These are phyloP conservation scores for Tylopilus vinaceipallidus DNA, from an alignment of 768 basidiomycete species.

Conservation along the genomic window DNA sequence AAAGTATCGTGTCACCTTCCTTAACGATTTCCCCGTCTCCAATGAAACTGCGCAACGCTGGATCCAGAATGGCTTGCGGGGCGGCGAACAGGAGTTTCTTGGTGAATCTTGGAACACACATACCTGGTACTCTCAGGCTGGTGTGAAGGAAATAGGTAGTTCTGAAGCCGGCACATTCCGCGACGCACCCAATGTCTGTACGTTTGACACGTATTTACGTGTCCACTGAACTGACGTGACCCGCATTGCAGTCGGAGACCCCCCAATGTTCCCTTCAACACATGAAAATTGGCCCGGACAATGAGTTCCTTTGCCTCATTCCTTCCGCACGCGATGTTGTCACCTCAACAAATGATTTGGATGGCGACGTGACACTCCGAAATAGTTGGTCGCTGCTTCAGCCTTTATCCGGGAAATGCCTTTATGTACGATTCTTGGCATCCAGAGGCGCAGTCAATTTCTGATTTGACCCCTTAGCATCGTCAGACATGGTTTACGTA, in stretches of 20 bases:
- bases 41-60: constrained; percentile 74
- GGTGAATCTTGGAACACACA: constrained; percentile 55
- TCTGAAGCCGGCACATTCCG: constrained; percentile 38
- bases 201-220: constrained; percentile 28
- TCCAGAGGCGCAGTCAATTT: constrained; percentile 25
- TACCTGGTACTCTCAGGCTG: constrained; percentile 36
- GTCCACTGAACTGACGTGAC: constrained; percentile 13
- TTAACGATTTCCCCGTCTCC: constrained; percentile 72
- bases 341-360: constrained; percentile 48
- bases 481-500: constrained; percentile 97
- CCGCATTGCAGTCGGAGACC: constrained; percentile 23
- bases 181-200: constrained; percentile 34
- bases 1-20: constrained; percentile 75
- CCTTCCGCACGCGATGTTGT: constrained; percentile 56
- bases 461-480: constrained; percentile 50
- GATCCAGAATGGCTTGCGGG: constrained; percentile 68
- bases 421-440: constrained; percentile 66
- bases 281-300: constrained; percentile 69
- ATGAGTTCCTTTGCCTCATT: constrained; percentile 76
- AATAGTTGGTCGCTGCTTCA: constrained; percentile 83
- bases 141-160: constrained; percentile 60
- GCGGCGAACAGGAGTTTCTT: constrained; percentile 77
- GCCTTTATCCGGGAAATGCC: constrained; percentile 74
- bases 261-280: constrained; percentile 59
- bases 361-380: constrained; percentile 62